Evolutionary conservation across 2,329 filamentous ascomycete genomes (phyloP), one percentile per base, ranked within the genome.

Genomic region (Acephala macrosclerotiorum): DNA sequence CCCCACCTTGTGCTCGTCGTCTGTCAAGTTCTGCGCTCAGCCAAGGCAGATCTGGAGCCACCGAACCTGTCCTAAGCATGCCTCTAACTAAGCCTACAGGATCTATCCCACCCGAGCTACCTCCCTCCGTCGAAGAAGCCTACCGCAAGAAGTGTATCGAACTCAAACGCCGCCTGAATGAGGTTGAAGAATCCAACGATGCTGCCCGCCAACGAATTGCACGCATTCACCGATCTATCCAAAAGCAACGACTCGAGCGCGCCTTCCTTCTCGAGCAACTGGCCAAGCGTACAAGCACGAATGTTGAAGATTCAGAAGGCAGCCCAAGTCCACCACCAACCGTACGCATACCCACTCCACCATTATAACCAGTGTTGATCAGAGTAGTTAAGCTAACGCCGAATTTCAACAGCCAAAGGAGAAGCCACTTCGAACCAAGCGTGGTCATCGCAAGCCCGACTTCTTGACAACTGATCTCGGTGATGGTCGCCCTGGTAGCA

Each of bases 141-240:
- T 99, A 98, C 80, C 94, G 96, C 75, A 89, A 93, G 70, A 98
- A 99, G 87, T 98, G 95, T 79, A 93, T 97, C 77, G 92, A 96
- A 74, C 87, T 99, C 25, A 96, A 96, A 81, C 91, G 93, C 74
- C 91, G 96, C 67, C 92, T 96, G 70, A 91, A 90, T 77, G 94
- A 97, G 78, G 93, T 98, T 73, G 94, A 98, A 78, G 89, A 93
- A 66, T 91, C 93, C 75, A 97, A 97, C 78, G 94, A 97, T 74
- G 87, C 91, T 64, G 91, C 93, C 56, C 88, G 93, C 61, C 83
- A 93, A 61, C 91, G 93, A 60, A 91, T 97, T 69, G 84, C 87
- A 47, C 91, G 94, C 57, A 87, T 97, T 68, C 90, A 92, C 78
- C 89, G 94, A 70, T 91, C 93, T 75, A 91, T 97, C 72, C 91